A percentile compares a stretch with the other conserved stretches of the same genome.
phyloP scores from a whole-genome alignment of 108 stramenopile genomes.

The Asterionellopsis glacialis region DNA sequence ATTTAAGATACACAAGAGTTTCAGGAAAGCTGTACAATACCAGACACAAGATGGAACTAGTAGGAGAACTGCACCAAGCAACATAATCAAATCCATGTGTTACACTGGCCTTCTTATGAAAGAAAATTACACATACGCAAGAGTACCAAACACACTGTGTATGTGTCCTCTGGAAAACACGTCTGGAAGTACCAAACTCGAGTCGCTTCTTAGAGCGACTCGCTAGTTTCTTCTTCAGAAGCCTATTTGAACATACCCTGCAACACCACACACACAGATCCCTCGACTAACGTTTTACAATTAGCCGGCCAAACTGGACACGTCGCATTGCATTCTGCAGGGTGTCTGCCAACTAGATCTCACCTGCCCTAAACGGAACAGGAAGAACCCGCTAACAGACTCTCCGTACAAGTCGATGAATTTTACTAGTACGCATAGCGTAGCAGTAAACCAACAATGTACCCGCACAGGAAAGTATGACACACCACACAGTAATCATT shows the following conservation, averaged over 20 bases:
- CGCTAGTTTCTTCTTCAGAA: not conserved
- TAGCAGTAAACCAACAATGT: conserved; percentile 18
- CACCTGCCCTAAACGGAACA: not conserved
- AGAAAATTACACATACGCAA: too few relatives aligned
- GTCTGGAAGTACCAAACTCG: not conserved
- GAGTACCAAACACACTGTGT: not conserved
- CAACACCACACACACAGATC: not conserved
- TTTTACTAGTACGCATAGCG: conserved; percentile 14
- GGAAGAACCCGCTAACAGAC: not conserved
- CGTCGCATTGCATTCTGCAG: not conserved
- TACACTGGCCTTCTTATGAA: too few relatives aligned
- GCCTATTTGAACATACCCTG: not conserved
- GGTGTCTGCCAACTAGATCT: not conserved
- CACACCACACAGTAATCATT: too few relatives aligned
- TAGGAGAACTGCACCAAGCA: too few relatives aligned
- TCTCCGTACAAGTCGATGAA: conserved; percentile 2
- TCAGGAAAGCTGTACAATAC: too few relatives aligned
- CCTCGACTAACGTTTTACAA: conserved; percentile 1
- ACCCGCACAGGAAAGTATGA: too few relatives aligned
- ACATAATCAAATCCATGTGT: too few relatives aligned
- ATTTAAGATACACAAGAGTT: too few relatives aligned
- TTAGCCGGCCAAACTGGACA: not conserved
- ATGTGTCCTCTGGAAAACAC: not conserved
- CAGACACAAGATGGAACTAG: too few relatives aligned
- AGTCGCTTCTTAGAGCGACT: not conserved